Evolutionary conservation across 805 yeast genomes (phyloP).

Genomic region (Schwanniomyces vanrijiae): DNA sequence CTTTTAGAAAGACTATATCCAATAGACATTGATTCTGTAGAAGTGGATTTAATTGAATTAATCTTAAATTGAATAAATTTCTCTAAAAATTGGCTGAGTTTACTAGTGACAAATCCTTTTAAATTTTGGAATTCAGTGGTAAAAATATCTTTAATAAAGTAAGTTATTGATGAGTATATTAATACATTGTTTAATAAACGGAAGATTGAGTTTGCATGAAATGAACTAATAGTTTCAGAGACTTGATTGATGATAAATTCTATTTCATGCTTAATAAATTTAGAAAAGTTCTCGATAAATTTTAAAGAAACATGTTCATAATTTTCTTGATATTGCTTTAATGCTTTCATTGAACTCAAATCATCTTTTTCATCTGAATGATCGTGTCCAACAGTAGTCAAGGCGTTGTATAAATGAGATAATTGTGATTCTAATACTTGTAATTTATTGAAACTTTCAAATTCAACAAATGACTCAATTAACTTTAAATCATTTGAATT

Average conservation of each 20-base stretch:
- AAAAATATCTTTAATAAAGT: constrained; percentile 58
- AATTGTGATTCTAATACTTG: constrained; percentile 54
- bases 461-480: constrained; percentile 49
- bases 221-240: constrained; percentile 22
- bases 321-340: constrained; percentile 59
- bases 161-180: constrained; percentile 33
- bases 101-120: constrained; percentile 38
- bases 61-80: constrained; percentile 20
- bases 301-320: constrained; percentile 56
- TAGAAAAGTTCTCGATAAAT: constrained; percentile 49
- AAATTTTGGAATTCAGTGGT: constrained; percentile 47
- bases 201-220: constrained; percentile 21
- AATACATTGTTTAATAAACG: constrained; percentile 26
- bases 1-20: constrained; percentile 9
- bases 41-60: constrained; percentile 16
- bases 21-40: constrained; percentile 9
- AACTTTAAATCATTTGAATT: constrained; percentile 52
- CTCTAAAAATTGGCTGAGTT: constrained; percentile 28
- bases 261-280: constrained; percentile 35
- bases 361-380: constrained; percentile 40
- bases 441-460: constrained; percentile 45
- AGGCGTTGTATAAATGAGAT: constrained; percentile 58
- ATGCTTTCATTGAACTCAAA: constrained; percentile 67
- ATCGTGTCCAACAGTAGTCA: constrained; percentile 56
- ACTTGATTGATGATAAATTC: constrained; percentile 41